Percentiles rank a stretch among this genome's conserved stretches.
Conservation (phyloP, 108 stramenopile genomes). For the Mayamaea pseudoterrestris region DNA sequence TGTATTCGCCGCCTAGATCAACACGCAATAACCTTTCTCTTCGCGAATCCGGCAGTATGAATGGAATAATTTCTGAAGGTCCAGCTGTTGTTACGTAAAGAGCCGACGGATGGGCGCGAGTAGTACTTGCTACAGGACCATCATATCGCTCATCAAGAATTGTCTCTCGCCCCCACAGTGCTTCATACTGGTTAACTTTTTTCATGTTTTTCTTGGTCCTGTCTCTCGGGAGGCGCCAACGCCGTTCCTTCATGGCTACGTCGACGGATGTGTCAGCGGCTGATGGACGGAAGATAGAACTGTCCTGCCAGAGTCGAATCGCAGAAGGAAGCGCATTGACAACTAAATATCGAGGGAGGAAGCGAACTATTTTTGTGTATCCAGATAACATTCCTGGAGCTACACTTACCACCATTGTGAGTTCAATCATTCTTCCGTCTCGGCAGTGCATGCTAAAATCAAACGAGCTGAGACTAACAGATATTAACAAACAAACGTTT, state of each 20-base stretch:
- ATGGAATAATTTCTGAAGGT: slow-evolving; percentile 43
- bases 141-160: slow-evolving; percentile 14
- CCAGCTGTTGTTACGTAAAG: slow-evolving; percentile 46
- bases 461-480: not conserved
- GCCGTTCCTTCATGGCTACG: slow-evolving; percentile 13
- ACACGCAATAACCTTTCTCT: slow-evolving; percentile 61
- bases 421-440: slow-evolving; percentile 71
- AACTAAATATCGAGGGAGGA: slow-evolving; percentile 81
- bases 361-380: slow-evolving; percentile 91
- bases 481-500: not conserved
- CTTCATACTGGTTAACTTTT: slow-evolving; percentile 51
- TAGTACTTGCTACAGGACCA: slow-evolving; percentile 21
- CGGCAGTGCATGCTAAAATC: slow-evolving; percentile 63
- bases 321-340: slow-evolving; percentile 64
- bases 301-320: slow-evolving; percentile 86
- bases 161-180: slow-evolving; percentile 40
- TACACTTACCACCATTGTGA: slow-evolving; percentile 68
- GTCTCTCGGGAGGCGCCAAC: slow-evolving; percentile 37
- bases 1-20: slow-evolving; percentile 53
- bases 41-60: slow-evolving; percentile 74
- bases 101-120: slow-evolving; percentile 63
- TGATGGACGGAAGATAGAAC: slow-evolving; percentile 58
- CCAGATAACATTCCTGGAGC: slow-evolving; percentile 83
- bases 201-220: slow-evolving; percentile 12
- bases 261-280: slow-evolving; percentile 1